phyloP scores from a whole-genome alignment of 441 rosid genomes.

The Croton setiger region DNA sequence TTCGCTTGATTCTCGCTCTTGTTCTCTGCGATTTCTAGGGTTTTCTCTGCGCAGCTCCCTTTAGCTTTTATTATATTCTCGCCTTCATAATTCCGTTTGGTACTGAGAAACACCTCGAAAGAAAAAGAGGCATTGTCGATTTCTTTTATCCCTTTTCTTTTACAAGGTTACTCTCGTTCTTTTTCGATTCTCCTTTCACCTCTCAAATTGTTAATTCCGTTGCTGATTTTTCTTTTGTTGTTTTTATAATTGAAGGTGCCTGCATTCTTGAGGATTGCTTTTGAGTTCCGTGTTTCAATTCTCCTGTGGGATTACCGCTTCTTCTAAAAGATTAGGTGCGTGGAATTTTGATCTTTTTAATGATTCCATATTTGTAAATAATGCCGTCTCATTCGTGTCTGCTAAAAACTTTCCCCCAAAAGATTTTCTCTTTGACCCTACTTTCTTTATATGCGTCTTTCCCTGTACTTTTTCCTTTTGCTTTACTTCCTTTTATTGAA shows the following conservation, averaged over 20 bases:
- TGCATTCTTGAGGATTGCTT: constrained; percentile 16
- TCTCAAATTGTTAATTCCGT: not conserved
- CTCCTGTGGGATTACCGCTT: constrained; percentile 2
- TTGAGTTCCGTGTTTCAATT: constrained; percentile 10
- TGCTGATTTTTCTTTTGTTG: not conserved
- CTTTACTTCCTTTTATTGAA: not conserved
- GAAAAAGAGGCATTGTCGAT: constrained; percentile 7
- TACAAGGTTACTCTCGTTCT: constrained; percentile 4
- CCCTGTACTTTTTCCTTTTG: not conserved
- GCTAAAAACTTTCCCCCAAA: not conserved
- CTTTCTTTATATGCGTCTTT: not conserved
- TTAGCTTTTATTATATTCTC: not conserved
- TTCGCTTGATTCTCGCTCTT: constrained; percentile 32
- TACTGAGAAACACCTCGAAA: not conserved
- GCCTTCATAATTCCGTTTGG: not conserved
- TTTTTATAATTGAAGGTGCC: not conserved
- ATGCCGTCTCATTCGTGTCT: constrained; percentile 10
- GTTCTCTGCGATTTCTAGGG: constrained; percentile 30
- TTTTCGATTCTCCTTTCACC: not conserved
- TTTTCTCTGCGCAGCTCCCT: constrained; percentile 10
- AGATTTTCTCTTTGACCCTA: not conserved
- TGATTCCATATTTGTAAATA: not conserved
- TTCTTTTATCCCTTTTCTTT: not conserved
- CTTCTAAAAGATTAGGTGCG: constrained; percentile 13
- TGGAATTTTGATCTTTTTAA: not conserved